phyloP scores from a whole-genome alignment of 257 asterid genomes.

The Nicotiana attenuata region DNA sequence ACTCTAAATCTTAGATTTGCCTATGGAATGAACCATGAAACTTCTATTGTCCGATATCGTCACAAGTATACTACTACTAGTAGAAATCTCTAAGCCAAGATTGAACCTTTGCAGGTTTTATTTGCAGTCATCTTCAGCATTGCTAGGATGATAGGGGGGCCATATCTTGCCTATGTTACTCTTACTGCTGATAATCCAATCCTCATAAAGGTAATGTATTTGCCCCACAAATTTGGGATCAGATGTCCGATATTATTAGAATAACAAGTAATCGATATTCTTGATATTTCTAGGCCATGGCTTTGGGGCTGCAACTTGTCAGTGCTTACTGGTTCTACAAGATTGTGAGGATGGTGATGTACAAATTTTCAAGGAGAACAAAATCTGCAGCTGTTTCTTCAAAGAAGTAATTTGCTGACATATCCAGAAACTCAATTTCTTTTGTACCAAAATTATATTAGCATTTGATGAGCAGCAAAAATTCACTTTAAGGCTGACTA shows the following conservation, averaged over 20 bases:
- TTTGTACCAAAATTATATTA: not conserved
- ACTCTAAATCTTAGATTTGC: not conserved
- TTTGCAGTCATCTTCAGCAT: constrained; percentile 64
- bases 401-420: not conserved
- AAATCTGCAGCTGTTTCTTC: constrained; percentile 27
- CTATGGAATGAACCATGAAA: not conserved
- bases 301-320: constrained; percentile 70
- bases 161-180: constrained; percentile 62
- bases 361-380: constrained; percentile 48
- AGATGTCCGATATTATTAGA: not conserved
- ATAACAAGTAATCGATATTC: not conserved
- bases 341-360: constrained; percentile 67
- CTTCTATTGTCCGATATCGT: not conserved
- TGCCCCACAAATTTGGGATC: not conserved
- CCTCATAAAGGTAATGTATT: constrained; percentile 58
- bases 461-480: not conserved
- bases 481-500: not conserved
- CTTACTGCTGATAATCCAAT: constrained; percentile 63
- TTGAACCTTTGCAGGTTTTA: constrained; percentile 31
- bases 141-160: constrained; percentile 90
- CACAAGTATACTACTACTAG: not conserved
- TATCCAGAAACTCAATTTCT: no score
- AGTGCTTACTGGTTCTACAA: constrained; percentile 90
- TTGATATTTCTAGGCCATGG: constrained; percentile 58
- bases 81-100: not conserved